Base-by-base conservation (phyloP, 2,329 filamentous ascomycete species). In the Ophiostoma sp. region DNA sequence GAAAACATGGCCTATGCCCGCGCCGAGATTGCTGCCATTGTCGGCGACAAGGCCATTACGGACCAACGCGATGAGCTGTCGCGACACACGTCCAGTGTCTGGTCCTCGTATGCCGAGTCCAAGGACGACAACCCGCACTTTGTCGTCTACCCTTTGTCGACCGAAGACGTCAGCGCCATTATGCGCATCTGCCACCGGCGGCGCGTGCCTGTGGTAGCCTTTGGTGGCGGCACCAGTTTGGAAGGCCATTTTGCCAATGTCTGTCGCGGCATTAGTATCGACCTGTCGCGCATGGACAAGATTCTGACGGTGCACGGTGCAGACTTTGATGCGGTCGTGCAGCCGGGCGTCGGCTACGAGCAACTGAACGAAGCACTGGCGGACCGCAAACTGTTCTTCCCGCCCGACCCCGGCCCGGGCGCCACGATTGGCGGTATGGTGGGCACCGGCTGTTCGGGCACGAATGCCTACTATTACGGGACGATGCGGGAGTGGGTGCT, bases 401-500 rank as follows among this genome's bases (percentile, higher is more conserved):
- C 94, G 25, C 94, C 94, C 0, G 94, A 97, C 81, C 94, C 94
- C 22, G 94, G 94, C 71, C 94, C 95, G 70, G 94, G 94, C 22
- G 94, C 94, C 75, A 93, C 93, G 91, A 97, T 97, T 78, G 94
- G 94, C 73, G 94, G 94, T 71, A 94, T 94, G 92, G 89, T 94
- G 45, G 92, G 91, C 28, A 94, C 92, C 1, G 88, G 88, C 45
- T 89, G 87, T 83, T 89, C 86, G 78, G 94, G 94, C 73, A 97
- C 94, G 17, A 97, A 97, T 80, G 91, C 94, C 19, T 97, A 97
- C 84, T 88, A 94, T 73, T 97, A 97, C 81, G 94, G 94, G 75
- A 97, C 94, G 1, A 97, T 97, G 94, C 91, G 93, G 75, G 94
- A 97, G 80, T 97, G 94, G 94, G 94, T 97, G 11, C 84, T 97